These are phyloP conservation scores for Colletotrichum agaves DNA, from an alignment of 2,329 filamentous ascomycete species.

Conservation along the genomic window DNA sequence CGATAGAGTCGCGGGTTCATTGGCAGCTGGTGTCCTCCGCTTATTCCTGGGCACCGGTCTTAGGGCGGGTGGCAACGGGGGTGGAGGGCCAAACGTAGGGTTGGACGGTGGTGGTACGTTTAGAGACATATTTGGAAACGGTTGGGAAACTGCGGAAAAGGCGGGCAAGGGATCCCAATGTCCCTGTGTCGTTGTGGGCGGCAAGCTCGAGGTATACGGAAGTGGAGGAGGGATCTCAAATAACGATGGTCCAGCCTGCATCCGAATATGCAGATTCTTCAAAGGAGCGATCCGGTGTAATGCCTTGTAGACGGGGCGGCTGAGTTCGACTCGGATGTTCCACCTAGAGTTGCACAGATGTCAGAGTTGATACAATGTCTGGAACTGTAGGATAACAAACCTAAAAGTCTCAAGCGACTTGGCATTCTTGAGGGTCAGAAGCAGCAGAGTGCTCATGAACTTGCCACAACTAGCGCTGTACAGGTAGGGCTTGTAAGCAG, in stretches of 20 bases:
- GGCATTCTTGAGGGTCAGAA: conserved; percentile 66
- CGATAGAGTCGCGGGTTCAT: conserved; percentile 64
- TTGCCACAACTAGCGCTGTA: conserved; percentile 68
- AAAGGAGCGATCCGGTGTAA: conserved; percentile 65
- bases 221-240: conserved; percentile 62
- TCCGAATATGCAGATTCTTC: conserved; percentile 65
- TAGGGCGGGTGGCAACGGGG: conserved; percentile 47
- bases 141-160: conserved; percentile 40
- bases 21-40: conserved; percentile 46
- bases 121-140: conserved; percentile 30
- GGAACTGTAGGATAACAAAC: conserved; percentile 49
- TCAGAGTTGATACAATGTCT: neutral
- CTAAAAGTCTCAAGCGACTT: conserved; percentile 65
- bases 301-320: conserved; percentile 65
- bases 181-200: conserved; percentile 35
- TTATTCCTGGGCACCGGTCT: conserved; percentile 51
- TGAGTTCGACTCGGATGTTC: conserved; percentile 73
- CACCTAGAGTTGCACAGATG: conserved; percentile 54
- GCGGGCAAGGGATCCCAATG: conserved; percentile 35
- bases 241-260: conserved; percentile 67
- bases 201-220: conserved; percentile 45
- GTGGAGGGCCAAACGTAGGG: conserved; percentile 39
- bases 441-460: conserved; percentile 71
- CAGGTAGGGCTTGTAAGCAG: conserved; percentile 64
- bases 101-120: conserved; percentile 29